Conservation (phyloP, 805 yeast species). For the Ogataea henricii region DNA sequence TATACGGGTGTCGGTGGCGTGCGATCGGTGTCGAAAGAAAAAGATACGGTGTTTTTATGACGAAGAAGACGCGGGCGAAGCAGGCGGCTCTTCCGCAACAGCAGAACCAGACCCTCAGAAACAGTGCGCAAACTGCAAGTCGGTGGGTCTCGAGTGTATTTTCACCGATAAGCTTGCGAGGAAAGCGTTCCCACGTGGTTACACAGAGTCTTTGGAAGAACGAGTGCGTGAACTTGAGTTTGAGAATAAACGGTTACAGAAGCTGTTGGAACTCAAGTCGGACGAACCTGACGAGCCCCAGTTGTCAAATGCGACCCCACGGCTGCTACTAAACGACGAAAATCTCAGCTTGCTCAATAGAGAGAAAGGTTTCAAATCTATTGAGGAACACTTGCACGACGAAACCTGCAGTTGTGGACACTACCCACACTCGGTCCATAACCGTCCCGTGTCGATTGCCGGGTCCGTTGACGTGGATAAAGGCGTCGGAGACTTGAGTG, state of each 20-base stretch:
- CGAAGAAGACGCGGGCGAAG: constrained; percentile 23
- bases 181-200: constrained; percentile 87
- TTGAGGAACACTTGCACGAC: constrained; percentile 40
- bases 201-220: constrained; percentile 87
- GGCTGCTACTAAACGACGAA: constrained; percentile 28
- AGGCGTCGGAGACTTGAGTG: background rate
- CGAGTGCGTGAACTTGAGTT: constrained; percentile 83
- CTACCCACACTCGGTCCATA: constrained; percentile 56
- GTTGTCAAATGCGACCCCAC: background rate
- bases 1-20: constrained; percentile 84
- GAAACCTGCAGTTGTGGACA: constrained; percentile 61
- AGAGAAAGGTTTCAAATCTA: constrained; percentile 28
- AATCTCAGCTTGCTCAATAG: constrained; percentile 33
- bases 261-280: constrained; percentile 57
- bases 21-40: constrained; percentile 84
- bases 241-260: constrained; percentile 70
- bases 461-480: constrained; percentile 54
- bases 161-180: constrained; percentile 86
- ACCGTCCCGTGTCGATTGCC: constrained; percentile 65
- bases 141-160: constrained; percentile 84
- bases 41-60: constrained; percentile 62
- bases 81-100: background rate
- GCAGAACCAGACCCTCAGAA: constrained; percentile 58
- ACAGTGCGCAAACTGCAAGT: constrained; percentile 78
- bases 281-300: constrained; percentile 10